Conservation (phyloP, 2,329 filamentous ascomycete genomes). For the Phaeosphaeriaceae sp. region DNA sequence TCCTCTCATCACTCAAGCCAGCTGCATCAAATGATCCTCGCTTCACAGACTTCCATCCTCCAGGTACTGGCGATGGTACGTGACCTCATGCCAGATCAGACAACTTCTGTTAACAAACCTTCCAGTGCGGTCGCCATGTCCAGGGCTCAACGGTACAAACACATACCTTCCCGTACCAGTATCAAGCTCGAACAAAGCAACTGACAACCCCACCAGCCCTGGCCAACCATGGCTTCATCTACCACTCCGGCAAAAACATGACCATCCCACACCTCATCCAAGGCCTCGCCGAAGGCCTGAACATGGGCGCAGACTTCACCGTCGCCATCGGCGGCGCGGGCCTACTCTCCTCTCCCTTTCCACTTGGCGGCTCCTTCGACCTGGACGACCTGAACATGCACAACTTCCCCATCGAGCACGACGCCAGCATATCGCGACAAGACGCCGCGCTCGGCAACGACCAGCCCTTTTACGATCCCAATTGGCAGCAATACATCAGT, state of each 20-base stretch:
- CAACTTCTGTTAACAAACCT: neutral
- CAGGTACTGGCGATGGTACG: slow-evolving; percentile 18
- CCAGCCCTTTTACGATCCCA: slow-evolving; percentile 11
- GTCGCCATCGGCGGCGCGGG: slow-evolving; percentile 16
- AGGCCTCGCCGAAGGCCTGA: slow-evolving; percentile 22
- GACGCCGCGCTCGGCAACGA: slow-evolving; percentile 22
- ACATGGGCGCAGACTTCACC: slow-evolving; percentile 27
- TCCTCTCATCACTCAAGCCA: slow-evolving; percentile 17
- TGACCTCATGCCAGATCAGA: neutral
- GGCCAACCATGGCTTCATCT: slow-evolving; percentile 28
- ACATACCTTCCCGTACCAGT: neutral
- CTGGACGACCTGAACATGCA: slow-evolving; percentile 20
- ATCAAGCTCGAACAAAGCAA: neutral
- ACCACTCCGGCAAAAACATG: slow-evolving; percentile 18
- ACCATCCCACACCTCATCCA: slow-evolving; percentile 23
- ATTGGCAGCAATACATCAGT: slow-evolving; percentile 20
- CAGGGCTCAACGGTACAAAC: slow-evolving; percentile 15
- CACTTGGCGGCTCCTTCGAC: slow-evolving; percentile 23
- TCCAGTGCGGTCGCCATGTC: slow-evolving; percentile 23
- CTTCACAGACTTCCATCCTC: slow-evolving; percentile 16
- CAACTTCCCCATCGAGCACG: slow-evolving; percentile 31
- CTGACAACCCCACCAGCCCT: slow-evolving; percentile 6
- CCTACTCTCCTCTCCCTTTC: slow-evolving; percentile 19
- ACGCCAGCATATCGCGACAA: slow-evolving; percentile 23
- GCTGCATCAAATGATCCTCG: slow-evolving; percentile 17